These are phyloP conservation scores for Boletellus deceptivus DNA, from an alignment of 1,284 basidiomycete genomes.

Conservation along the genomic window DNA sequence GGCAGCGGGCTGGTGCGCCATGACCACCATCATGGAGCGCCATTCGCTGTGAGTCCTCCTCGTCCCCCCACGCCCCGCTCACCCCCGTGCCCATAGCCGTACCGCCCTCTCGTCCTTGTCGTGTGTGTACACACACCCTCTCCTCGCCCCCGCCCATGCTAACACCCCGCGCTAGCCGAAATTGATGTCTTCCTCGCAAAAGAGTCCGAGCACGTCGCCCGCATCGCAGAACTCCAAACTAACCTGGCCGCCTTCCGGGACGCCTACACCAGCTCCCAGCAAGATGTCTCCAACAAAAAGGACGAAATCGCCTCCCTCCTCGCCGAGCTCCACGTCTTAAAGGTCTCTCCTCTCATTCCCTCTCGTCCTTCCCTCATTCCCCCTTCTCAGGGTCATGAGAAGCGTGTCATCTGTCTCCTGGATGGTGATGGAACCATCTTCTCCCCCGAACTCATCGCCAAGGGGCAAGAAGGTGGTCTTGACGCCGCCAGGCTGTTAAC, in stretches of 20 bases:
- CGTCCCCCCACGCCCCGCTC: background rate
- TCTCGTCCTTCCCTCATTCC: background rate
- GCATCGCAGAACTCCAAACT: conserved; percentile 27
- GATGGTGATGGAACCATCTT: conserved; percentile 72
- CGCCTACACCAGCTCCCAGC: conserved; percentile 24
- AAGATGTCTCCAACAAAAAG: conserved; percentile 18
- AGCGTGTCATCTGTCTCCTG: conserved; percentile 55
- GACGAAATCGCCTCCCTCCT: conserved; percentile 17
- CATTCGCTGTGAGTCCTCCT: conserved; percentile 20
- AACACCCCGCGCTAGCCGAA: conserved; percentile 21
- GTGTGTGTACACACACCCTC: conserved; percentile 11
- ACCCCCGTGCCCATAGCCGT: conserved; percentile 3
- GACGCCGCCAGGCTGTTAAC: conserved; percentile 51
- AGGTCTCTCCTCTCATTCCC: conserved; percentile 8
- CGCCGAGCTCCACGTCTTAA: conserved; percentile 26
- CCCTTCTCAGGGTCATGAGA: conserved; percentile 35
- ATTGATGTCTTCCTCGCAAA: conserved; percentile 26
- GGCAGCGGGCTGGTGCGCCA: background rate
- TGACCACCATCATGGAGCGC: conserved; percentile 23
- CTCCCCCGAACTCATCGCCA: conserved; percentile 46
- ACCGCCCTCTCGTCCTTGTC: conserved; percentile 10
- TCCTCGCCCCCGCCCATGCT: background rate
- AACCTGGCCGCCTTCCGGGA: conserved; percentile 23
- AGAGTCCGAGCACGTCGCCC: conserved; percentile 20
- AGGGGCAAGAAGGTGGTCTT: conserved; percentile 57